These are phyloP conservation scores for Staphylotrichum tortipilum DNA, from an alignment of 495 filamentous ascomycete genomes.

Conservation along the genomic window DNA sequence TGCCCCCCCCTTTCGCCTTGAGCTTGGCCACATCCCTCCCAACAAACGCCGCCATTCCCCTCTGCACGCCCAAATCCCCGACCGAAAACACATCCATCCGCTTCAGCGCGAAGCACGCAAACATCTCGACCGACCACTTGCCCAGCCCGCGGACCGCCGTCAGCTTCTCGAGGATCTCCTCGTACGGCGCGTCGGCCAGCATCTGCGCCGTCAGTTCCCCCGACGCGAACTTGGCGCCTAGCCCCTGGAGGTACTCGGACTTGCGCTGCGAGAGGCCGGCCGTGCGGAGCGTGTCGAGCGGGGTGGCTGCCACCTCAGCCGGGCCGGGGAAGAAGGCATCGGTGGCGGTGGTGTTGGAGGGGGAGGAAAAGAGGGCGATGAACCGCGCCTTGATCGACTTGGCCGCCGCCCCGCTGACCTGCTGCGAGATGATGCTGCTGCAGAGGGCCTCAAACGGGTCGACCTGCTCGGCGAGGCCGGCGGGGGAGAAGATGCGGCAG, in stretches of 20 bases:
- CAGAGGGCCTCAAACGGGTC: constrained; percentile 80
- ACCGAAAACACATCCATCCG: constrained; percentile 87
- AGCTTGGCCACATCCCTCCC: constrained; percentile 76
- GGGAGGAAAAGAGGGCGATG: constrained; percentile 59
- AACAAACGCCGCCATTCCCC: constrained; percentile 82
- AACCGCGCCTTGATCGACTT: constrained; percentile 81
- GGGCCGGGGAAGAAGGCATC: constrained; percentile 61
- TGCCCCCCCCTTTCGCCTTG: constrained; percentile 68
- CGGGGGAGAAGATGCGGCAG: constrained; percentile 71
- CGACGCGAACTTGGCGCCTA: constrained; percentile 69
- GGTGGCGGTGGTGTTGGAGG: constrained; percentile 8
- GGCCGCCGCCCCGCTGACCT: constrained; percentile 88
- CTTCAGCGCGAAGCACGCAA: constrained; percentile 85
- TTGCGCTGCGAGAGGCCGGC: constrained; percentile 87
- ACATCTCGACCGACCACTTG: constrained; percentile 94
- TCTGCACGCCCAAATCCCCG: constrained; percentile 89
- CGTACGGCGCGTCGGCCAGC: constrained; percentile 69
- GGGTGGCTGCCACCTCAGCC: constrained; percentile 51
- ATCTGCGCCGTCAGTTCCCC: constrained; percentile 68
- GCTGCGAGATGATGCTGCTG: constrained; percentile 88
- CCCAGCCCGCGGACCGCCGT: constrained; percentile 83
- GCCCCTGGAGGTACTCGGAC: constrained; percentile 83
- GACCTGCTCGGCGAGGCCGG: constrained; percentile 71
- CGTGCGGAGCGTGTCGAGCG: constrained; percentile 59
- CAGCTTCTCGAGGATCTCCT: constrained; percentile 72